Conservation (phyloP, 2,329 filamentous ascomycete species). For the Ceratocystis lukuohia region DNA sequence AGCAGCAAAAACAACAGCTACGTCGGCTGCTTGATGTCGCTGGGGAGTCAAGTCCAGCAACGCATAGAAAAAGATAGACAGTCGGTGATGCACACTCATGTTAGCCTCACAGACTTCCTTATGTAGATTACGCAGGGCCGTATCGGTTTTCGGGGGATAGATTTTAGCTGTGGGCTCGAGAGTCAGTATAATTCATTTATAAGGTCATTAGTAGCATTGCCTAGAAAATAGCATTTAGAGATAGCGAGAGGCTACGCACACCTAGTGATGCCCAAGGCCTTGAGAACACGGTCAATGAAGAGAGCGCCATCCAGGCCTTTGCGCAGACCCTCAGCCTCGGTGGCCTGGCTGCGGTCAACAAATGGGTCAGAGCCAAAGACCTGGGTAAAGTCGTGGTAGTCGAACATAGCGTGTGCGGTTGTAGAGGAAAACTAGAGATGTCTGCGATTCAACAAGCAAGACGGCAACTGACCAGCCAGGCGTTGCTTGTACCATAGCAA, state of each 20-base stretch:
- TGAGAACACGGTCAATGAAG: conserved; percentile 68
- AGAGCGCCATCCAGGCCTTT: conserved; percentile 55
- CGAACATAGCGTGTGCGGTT: conserved; percentile 35
- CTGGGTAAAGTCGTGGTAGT: conserved; percentile 53
- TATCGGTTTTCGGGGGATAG: conserved; percentile 62
- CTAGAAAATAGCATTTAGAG: background rate
- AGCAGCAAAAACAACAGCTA: conserved; percentile 44
- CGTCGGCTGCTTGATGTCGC: conserved; percentile 33
- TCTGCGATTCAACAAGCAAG: background rate
- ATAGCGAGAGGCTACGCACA: conserved; percentile 28
- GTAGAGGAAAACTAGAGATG: background rate
- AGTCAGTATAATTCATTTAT: background rate
- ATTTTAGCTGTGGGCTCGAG: conserved; percentile 36
- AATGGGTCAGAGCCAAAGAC: conserved; percentile 51
- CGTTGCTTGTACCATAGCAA: background rate
- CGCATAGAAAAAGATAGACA: conserved; percentile 72
- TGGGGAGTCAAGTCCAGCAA: conserved; percentile 54
- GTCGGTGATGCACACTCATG: conserved; percentile 61
- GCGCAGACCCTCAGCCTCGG: conserved; percentile 53
- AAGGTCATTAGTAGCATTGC: background rate
- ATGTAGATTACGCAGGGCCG: conserved; percentile 55
- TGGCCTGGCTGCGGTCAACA: conserved; percentile 43
- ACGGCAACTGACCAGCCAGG: background rate
- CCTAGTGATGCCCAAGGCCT: conserved; percentile 54
- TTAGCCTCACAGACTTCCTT: conserved; percentile 51